phyloP scores from a whole-genome alignment of 306 rosid species.

The Crotalaria pallida region DNA sequence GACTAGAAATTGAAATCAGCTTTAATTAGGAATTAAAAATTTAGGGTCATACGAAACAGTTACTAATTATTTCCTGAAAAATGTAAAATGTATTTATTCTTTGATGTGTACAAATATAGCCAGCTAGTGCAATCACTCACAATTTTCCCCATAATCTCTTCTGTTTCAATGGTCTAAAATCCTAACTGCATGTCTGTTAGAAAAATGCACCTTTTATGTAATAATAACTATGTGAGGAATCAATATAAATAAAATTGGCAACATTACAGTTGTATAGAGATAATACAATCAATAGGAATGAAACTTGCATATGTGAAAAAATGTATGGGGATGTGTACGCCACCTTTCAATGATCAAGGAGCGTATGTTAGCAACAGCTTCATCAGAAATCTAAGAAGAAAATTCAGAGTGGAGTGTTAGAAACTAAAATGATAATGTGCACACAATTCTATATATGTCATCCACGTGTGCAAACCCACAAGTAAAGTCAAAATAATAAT shows the following conservation, averaged over 20 bases:
- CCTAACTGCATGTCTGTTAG: background rate
- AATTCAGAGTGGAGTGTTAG: constrained; percentile 13
- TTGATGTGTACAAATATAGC: background rate
- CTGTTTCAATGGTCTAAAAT: background rate
- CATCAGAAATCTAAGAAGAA: constrained; percentile 75
- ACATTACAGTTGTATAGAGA: background rate
- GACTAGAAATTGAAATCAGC: background rate
- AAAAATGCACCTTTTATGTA: constrained; percentile 5
- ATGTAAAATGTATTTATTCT: background rate
- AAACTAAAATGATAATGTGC: constrained; percentile 7
- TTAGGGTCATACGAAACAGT: no score
- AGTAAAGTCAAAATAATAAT: constrained; percentile 4
- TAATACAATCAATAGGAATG: background rate
- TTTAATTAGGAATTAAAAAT: background rate
- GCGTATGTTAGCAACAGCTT: constrained; percentile 70
- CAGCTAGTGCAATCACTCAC: background rate
- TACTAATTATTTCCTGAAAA: background rate
- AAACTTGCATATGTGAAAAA: constrained; percentile 9
- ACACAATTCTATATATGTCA: constrained; percentile 4
- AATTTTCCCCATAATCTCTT: background rate
- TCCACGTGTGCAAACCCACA: background rate
- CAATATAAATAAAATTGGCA: background rate
- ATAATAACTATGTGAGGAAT: constrained; percentile 2
- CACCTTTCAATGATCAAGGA: constrained; percentile 71
- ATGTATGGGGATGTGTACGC: constrained; percentile 13